Evolutionary conservation across 768 basidiomycete genomes (phyloP).

Genomic region (Amyloporia xantha): DNA sequence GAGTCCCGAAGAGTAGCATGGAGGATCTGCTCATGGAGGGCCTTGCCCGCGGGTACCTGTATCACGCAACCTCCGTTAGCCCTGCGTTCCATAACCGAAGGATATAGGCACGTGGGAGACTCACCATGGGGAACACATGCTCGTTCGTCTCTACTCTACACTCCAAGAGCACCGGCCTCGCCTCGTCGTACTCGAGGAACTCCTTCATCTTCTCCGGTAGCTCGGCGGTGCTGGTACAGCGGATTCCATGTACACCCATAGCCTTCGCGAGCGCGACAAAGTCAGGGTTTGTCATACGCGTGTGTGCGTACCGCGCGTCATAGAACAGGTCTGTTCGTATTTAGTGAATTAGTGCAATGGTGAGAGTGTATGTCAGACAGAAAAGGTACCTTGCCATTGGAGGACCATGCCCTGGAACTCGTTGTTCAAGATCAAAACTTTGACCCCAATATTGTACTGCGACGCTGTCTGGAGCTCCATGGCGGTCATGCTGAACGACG

Average conservation of each 20-base stretch:
- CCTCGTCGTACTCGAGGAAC: constrained; percentile 90
- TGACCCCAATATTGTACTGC: constrained; percentile 90
- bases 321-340: constrained; percentile 78
- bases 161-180: constrained; percentile 86
- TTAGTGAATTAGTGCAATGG: no score
- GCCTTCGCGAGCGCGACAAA: constrained; percentile 84
- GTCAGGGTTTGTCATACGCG: constrained; percentile 91
- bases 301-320: constrained; percentile 94
- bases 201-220: constrained; percentile 97
- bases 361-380: no score
- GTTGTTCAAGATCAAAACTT: constrained; percentile 89
- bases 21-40: constrained; percentile 85
- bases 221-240: constrained; percentile 63
- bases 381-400: constrained; percentile 95
- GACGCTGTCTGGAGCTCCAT: constrained; percentile 97
- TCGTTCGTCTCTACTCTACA: constrained; percentile 79
- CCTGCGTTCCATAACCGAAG: constrained; percentile 8
- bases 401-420: constrained; percentile 99
- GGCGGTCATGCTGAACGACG: constrained; percentile 98
- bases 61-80: constrained; percentile 1
- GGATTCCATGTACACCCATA: constrained; percentile 90
- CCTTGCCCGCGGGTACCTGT: constrained; percentile 88
- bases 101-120: constrained; percentile 19
- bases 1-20: constrained; percentile 34
- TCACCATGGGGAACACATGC: constrained; percentile 89